Base-by-base conservation (phyloP, 257 asterid species). In the Ballota nigra region DNA sequence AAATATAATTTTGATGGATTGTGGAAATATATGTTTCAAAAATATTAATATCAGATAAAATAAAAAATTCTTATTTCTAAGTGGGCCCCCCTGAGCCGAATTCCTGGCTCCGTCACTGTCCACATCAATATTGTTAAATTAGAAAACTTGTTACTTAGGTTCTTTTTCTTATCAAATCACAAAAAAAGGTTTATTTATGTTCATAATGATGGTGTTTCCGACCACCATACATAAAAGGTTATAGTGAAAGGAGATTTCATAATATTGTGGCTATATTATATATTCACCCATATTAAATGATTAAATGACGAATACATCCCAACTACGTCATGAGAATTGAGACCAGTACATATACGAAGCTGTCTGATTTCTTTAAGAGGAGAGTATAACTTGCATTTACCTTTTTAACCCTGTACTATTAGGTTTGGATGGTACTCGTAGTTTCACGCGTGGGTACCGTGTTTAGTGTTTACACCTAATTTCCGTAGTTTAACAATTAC, bases 221-320 rank as follows among this genome's bases (percentile, higher is more conserved):
- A 36, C 59, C 59, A 64, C 64, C 38, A 70, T 41, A 23, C 45
- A n/a, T 60, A 24, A 52, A 66, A 72, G 55, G 64, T 16, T 53
- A 4, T 43, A 41, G 65, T 56, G 69, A 67, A 26, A 56, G 49
- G 22, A 16, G 63, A 43, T 59, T 57, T 16, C 19, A n/a, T 52
- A 28, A 70, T 52, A 71, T 67, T 75, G 15, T 47, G 24, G 59
- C 5, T 6, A 52, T 3, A 45, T 29, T 10, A 8, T 62, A n/a
- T 28, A 60, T 26, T n/a, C 38, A 11, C 29, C 66, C 53, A 41
- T 8, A 4, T 41, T 22, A 80, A 68, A 61, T 62, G 31, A 57
- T 33, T 1, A 66, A 77, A 81, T 77, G 76, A 77, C 45, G 45
- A 70, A 77, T 34, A 68, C 66, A 15, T 71, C 74, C 76, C 78